These are phyloP conservation scores for Dictyostelium brefeldianum DNA, from an alignment of 78 protist genomes.

Conservation along the genomic window DNA sequence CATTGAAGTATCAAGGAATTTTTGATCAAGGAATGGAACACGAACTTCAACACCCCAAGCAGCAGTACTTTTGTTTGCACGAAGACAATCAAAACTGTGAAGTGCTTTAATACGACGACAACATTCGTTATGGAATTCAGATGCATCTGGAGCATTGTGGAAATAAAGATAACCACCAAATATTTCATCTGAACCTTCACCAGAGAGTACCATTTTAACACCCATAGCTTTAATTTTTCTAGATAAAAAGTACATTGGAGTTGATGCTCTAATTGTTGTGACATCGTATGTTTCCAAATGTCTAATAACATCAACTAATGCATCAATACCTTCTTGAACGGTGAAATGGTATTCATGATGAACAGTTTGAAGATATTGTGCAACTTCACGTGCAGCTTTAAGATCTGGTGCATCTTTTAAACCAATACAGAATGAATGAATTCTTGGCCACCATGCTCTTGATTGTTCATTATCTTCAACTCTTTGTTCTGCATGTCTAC, in stretches of 20 bases:
- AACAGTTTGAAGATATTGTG: conserved; percentile 86
- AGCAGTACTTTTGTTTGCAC: conserved; percentile 92
- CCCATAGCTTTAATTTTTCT: conserved; percentile 93
- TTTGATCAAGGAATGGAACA: conserved; percentile 85
- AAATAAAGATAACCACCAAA: conserved; percentile 87
- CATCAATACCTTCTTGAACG: conserved; percentile 92
- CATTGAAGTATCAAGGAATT: conserved; percentile 89
- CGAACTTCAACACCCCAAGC: conserved; percentile 96
- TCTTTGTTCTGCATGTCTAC: conserved; percentile 81
- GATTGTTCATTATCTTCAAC: conserved; percentile 63
- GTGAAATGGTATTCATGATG: conserved; percentile 90
- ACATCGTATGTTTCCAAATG: conserved; percentile 95
- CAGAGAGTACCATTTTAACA: conserved; percentile 94
- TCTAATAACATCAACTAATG: conserved; percentile 89
- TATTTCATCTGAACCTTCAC: conserved; percentile 95
- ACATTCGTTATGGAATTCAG: conserved; percentile 90
- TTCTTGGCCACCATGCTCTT: conserved; percentile 87
- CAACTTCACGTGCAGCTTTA: conserved; percentile 89
- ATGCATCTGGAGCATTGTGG: conserved; percentile 92
- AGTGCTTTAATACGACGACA: conserved; percentile 81
- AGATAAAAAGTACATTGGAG: conserved; percentile 93
- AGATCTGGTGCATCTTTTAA: conserved; percentile 91
- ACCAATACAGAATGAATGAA: conserved; percentile 93
- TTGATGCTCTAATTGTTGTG: conserved; percentile 93
- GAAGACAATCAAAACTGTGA: conserved; percentile 87